A percentile compares a stretch with the other conserved stretches of the same genome.
Conservation (phyloP, 2,329 filamentous ascomycete species). For the Botrytis sinoallii region DNA sequence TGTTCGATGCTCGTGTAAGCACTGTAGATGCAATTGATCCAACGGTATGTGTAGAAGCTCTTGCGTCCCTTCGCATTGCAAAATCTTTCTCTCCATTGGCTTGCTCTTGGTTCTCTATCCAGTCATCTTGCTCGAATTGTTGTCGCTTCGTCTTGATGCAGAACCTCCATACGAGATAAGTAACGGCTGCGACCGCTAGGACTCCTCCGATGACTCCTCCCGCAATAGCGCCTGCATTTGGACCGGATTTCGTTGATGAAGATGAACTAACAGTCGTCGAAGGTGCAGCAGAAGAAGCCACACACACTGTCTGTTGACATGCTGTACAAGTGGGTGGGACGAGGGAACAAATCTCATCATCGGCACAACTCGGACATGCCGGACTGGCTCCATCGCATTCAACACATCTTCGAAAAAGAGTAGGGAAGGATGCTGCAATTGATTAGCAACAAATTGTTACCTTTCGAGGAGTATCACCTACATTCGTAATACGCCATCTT, state of each 20-base stretch:
- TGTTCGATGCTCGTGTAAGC: constrained; percentile 92
- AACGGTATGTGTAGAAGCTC: constrained; percentile 80
- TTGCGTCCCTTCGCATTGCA: constrained; percentile 54
- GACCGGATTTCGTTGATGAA: constrained; percentile 44
- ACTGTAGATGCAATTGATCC: constrained; percentile 93
- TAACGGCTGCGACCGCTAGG: constrained; percentile 66
- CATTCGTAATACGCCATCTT: constrained; percentile 19
- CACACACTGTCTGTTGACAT: constrained; percentile 58
- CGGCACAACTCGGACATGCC: constrained; percentile 57
- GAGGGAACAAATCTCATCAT: constrained; percentile 56
- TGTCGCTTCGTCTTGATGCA: constrained; percentile 77
- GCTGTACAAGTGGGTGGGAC: constrained; percentile 55
- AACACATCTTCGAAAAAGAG: constrained; percentile 57
- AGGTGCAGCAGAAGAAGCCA: constrained; percentile 38
- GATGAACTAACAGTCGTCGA: constrained; percentile 27
- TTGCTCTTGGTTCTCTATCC: constrained; percentile 49
- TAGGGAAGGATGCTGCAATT: constrained; percentile 31
- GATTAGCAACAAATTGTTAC: constrained; percentile 23
- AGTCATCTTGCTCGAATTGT: constrained; percentile 58
- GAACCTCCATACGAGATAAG: constrained; percentile 83
- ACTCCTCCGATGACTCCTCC: constrained; percentile 88
- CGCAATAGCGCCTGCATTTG: constrained; percentile 80
- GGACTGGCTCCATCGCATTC: constrained; percentile 49
- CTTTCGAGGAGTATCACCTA: constrained; percentile 15
- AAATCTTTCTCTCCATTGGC: constrained; percentile 54